phyloP scores from a whole-genome alignment of 768 basidiomycete genomes.

The Jaapia argillacea region DNA sequence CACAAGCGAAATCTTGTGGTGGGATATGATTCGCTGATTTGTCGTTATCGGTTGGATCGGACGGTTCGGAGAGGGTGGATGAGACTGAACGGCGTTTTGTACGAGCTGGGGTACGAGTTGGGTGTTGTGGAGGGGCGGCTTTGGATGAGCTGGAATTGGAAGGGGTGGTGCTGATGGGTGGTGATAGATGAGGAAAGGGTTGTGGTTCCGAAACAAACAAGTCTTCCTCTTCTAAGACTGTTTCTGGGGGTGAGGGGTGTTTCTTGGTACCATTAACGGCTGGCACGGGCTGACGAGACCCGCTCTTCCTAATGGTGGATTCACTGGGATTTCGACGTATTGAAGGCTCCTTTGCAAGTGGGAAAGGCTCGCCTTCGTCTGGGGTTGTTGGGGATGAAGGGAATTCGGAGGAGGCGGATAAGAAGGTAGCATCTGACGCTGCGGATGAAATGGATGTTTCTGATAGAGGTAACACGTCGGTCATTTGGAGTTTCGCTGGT shows the following conservation, averaged over 20 bases:
- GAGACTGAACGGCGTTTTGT: conserved; percentile 96
- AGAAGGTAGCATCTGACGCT: conserved; percentile 35
- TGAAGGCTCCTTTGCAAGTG: conserved; percentile 13
- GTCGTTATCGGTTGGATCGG: conserved; percentile 30
- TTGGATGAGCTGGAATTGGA: conserved; percentile 8
- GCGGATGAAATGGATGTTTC: conserved; percentile 37
- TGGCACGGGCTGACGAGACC: conserved; percentile 3
- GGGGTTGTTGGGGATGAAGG: conserved; percentile 49
- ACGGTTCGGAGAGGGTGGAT: conserved; percentile 59
- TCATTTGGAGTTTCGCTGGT: neutral
- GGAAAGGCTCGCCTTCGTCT: conserved; percentile 26
- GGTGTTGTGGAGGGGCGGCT: conserved; percentile 47
- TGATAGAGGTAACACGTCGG: conserved; percentile 1
- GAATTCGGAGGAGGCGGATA: conserved; percentile 44
- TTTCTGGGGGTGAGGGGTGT: too few relatives aligned
- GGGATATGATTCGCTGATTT: conserved; percentile 22
- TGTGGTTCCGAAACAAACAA: conserved; percentile 8
- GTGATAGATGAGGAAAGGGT: conserved; percentile 12
- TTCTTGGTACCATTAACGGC: conserved; percentile 25
- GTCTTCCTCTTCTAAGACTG: conserved; percentile 43
- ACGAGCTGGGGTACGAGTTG: conserved; percentile 82
- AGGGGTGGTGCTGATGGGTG: conserved; percentile 8
- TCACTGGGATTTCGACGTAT: conserved; percentile 48
- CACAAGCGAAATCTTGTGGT: conserved; percentile 47
- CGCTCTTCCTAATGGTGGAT: conserved; percentile 45